phyloP scores from a whole-genome alignment of 352 stramenopile genomes.

The Phytophthora lateralis region DNA sequence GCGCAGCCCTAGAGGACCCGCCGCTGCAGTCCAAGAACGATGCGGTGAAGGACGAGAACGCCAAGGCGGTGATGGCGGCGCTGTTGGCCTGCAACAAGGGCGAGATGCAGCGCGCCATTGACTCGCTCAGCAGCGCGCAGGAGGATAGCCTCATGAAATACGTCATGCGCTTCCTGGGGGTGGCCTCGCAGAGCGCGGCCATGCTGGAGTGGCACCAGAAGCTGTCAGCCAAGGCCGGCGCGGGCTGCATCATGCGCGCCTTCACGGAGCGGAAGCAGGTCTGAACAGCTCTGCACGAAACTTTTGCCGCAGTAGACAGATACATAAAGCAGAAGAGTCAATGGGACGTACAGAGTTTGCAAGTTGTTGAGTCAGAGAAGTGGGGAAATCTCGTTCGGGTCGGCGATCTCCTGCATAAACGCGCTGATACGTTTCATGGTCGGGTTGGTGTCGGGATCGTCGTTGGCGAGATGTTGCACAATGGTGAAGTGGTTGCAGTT shows the following conservation, averaged over 20 bases:
- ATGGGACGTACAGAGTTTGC: slow-evolving; percentile 21
- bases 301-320: not conserved
- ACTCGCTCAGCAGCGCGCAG: slow-evolving; percentile 65
- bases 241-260: slow-evolving; percentile 87
- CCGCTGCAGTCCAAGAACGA: slow-evolving; percentile 70
- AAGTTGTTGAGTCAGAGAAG: slow-evolving; percentile 22
- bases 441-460: slow-evolving; percentile 26
- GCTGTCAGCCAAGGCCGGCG: slow-evolving; percentile 81
- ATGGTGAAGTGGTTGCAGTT: slow-evolving; percentile 82
- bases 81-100: slow-evolving; percentile 87
- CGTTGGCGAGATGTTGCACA: slow-evolving; percentile 55
- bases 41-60: slow-evolving; percentile 73
- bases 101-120: slow-evolving; percentile 84
- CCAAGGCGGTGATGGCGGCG: slow-evolving; percentile 76
- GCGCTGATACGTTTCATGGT: slow-evolving; percentile 54
- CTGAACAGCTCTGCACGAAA: slow-evolving; percentile 43
- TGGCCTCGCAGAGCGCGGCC: slow-evolving; percentile 75
- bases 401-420: slow-evolving; percentile 42
- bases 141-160: slow-evolving; percentile 92
- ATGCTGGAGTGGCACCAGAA: slow-evolving; percentile 92
- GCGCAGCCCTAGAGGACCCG: slow-evolving; percentile 72
- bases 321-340: slow-evolving; percentile 16
- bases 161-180: slow-evolving; percentile 78
- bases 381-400: slow-evolving; percentile 7
- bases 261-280: slow-evolving; percentile 90